Base-by-base conservation (phyloP, 371 early-diverging fungal species). In the Mucor plumbeus region DNA sequence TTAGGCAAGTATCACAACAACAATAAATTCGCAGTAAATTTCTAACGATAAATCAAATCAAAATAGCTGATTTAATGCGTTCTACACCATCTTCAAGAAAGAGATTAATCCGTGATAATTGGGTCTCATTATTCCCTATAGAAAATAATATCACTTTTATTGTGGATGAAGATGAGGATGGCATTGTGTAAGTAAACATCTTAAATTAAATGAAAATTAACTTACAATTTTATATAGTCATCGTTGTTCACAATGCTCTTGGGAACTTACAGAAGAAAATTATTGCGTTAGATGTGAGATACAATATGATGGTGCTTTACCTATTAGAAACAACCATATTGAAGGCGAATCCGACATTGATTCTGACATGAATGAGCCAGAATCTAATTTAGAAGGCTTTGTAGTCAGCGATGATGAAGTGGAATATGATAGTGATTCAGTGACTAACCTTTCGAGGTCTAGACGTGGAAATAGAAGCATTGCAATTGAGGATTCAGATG, bases 221-320 rank as follows among this genome's bases (percentile, higher is more conserved):
- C 21, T 47, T 19, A 47, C 47, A 47, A 26, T 26, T 26, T 17
- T 35, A 13, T 36, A 17, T 31, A 68, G 69, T 41, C 41, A 50
- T 53, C 69, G 69, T 14, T 68, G 69, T 39, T 57, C 59, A n/a
- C 43, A 58, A n/a, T 68, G 69, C 35, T 50, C 40, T 15, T 68
- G 69, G 69, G 69, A 68, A 35, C 41, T 68, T 13, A 40, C 63
- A 33, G 69, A 57, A 39, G 53, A 63, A 9, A 47, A 59, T 10
- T 57, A 19, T 8, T 68, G 69, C 35, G 53, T 36, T 11, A n/a
- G 47, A 19, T 68, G 69, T 11, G 34, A 34, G 8, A 57, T 63
- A 35, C 47, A 56, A 35, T 62, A 68, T 17, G 47, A 43, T 14
- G 34, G 53, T 4, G 38, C n/a, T 5, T 3, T 15, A 11, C 36